Evolutionary conservation across 805 yeast species (phyloP), one percentile per base, ranked within the genome.

Genomic region (Sungouiozyma ichnusensis): DNA sequence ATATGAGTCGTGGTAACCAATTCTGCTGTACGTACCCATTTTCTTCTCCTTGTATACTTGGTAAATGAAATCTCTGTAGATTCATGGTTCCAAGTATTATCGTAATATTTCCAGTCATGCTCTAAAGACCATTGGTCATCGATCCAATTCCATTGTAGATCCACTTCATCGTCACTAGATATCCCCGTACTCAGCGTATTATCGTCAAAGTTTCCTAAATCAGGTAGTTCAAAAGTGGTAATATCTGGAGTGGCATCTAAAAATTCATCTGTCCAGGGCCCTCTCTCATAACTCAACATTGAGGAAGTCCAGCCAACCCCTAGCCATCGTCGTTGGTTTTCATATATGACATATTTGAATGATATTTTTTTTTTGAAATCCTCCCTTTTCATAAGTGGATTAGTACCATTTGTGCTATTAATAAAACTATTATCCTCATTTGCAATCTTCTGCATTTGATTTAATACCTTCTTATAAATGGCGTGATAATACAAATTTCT

Each of bases 291-390:
- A 39, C 94, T 81, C 47, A 92, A 71, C 58, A 92, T 70, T 56
- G 87, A 87, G 14, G 94, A 71, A 0, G 97, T 90, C 98, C 98
- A 90, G 11, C 98, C 98, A 52, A 90, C 85, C 13, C 97, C 97
- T 33, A 90, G 70, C 98, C 98, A 90, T 54, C 94, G 79, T 57
- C 98, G 77, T 66, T 90, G 97, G 60, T 90, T 90, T 60, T 90
- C 98, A 62, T 80, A 88, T 9, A 92, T 69, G 2, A 86, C 97
- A 62, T 85, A 90, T 3, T 97, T 88, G 62, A 88, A 92, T 43
- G 88, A 66, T 37, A 50, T 24, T 9, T 8, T 36, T 14, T 19
- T 36, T 19, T 18, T 36, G 8, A n/a, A 11, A 24, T 24, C 29
- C 11, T 24, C 29, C 11, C 29, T 24, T 24, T 11, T 24, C 11